phyloP scores from a whole-genome alignment of 2,329 filamentous ascomycete genomes.

The Ophiocordyceps sinensis region DNA sequence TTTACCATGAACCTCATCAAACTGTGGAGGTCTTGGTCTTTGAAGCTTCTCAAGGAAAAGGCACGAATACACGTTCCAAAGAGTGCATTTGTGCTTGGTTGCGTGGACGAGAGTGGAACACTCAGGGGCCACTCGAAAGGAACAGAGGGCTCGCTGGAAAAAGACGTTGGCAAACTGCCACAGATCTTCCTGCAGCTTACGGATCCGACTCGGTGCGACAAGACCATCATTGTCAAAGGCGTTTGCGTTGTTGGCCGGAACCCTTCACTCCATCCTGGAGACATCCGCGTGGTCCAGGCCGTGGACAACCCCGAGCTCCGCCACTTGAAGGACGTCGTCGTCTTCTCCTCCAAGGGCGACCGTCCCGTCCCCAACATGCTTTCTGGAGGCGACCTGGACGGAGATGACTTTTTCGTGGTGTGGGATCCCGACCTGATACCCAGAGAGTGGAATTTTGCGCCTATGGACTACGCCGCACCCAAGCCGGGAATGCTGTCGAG shows the following conservation, averaged over 20 bases:
- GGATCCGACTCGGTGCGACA: slow-evolving; percentile 33
- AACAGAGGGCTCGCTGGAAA: slow-evolving; percentile 22
- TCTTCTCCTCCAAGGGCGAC: slow-evolving; percentile 74
- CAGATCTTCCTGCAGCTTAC: slow-evolving; percentile 84
- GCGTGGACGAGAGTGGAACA: slow-evolving; percentile 68
- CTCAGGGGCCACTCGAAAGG: slow-evolving; percentile 56
- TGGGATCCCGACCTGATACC: slow-evolving; percentile 74
- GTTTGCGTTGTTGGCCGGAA: slow-evolving; percentile 80
- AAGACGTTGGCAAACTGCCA: slow-evolving; percentile 44
- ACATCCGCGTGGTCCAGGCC: slow-evolving; percentile 76
- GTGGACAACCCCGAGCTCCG: slow-evolving; percentile 59
- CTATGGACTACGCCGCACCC: slow-evolving; percentile 62
- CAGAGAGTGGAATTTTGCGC: slow-evolving; percentile 49
- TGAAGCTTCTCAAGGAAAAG: slow-evolving; percentile 87
- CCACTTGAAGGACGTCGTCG: slow-evolving; percentile 73
- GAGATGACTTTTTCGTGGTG: slow-evolving; percentile 88
- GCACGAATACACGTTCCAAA: slow-evolving; percentile 69
- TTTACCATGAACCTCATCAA: slow-evolving; percentile 68
- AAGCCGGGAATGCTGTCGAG: slow-evolving; percentile 39
- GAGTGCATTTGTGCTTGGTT: slow-evolving; percentile 78
- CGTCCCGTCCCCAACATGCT: slow-evolving; percentile 85
- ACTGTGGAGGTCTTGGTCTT: slow-evolving; percentile 78
- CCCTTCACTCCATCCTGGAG: slow-evolving; percentile 84
- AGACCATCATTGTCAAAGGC: slow-evolving; percentile 55
- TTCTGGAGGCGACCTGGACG: slow-evolving; percentile 88